Percentiles rank a stretch among this genome's conserved stretches.
These are phyloP conservation scores for Boletus tylopilopsis DNA, from an alignment of 768 basidiomycete species.

Conservation along the genomic window DNA sequence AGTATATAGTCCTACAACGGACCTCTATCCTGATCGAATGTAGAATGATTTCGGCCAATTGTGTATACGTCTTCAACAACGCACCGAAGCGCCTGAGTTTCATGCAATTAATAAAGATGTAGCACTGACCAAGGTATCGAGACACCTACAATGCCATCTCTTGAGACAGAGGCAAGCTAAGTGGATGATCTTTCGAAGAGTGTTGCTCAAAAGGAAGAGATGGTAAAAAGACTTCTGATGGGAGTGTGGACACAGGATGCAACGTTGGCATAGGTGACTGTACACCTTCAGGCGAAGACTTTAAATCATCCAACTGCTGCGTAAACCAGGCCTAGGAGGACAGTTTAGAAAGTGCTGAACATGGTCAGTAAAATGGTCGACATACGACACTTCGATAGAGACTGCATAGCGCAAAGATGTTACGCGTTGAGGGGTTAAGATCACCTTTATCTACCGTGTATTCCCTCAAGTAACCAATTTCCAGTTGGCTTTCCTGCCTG, in stretches of 20 bases:
- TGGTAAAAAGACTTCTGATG: slow-evolving; percentile 43
- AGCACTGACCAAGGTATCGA: neutral
- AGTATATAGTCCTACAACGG: slow-evolving; percentile 78
- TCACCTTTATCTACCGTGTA: slow-evolving; percentile 54
- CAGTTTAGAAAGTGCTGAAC: slow-evolving; percentile 7
- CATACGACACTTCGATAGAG: slow-evolving; percentile 85
- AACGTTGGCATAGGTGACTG: slow-evolving; percentile 50
- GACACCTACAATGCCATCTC: slow-evolving; percentile 83
- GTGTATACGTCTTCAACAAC: slow-evolving; percentile 84
- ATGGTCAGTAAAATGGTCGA: slow-evolving; percentile 10
- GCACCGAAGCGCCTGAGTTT: slow-evolving; percentile 80
- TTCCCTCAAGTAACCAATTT: slow-evolving; percentile 61
- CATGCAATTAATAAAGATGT: slow-evolving; percentile 3
- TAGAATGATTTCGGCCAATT: slow-evolving; percentile 81
- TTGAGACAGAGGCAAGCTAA: slow-evolving; percentile 73
- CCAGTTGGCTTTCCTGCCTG: slow-evolving; percentile 76
- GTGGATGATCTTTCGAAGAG: slow-evolving; percentile 39
- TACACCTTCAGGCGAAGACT: slow-evolving; percentile 49
- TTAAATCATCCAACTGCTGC: slow-evolving; percentile 63
- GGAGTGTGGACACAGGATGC: slow-evolving; percentile 44
- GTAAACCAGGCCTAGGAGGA: slow-evolving; percentile 77
- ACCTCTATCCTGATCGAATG: slow-evolving; percentile 87
- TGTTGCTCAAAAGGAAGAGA: slow-evolving; percentile 42
- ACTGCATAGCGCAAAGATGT: slow-evolving; percentile 69
- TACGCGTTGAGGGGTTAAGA: slow-evolving; percentile 67